Conservation (phyloP, 768 basidiomycete genomes). For the Lyophyllum atratum region DNA sequence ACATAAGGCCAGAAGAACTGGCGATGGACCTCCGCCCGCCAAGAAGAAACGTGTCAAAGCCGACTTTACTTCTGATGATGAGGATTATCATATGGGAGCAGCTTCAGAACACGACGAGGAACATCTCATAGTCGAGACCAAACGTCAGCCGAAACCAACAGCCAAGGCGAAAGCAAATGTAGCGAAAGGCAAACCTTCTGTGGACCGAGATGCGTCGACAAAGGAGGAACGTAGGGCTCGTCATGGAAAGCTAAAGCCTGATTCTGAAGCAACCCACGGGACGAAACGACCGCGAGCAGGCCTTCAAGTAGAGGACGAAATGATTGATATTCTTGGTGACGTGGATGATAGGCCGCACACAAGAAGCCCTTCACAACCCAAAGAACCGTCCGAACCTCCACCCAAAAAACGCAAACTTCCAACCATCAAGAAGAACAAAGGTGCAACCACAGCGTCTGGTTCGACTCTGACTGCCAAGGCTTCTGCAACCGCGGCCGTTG, state of each 20-base stretch:
- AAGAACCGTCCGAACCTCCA: conserved; percentile 33
- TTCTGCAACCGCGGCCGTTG: conserved; percentile 24
- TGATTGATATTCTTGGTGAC: conserved; percentile 36
- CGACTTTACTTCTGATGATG: conserved; percentile 28
- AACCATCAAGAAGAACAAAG: conserved; percentile 68
- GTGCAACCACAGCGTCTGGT: conserved; percentile 25
- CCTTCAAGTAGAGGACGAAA: conserved; percentile 31
- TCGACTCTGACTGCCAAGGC: conserved; percentile 26
- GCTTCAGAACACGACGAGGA: conserved; percentile 16
- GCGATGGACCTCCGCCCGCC: conserved; percentile 9
- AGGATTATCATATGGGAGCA: conserved; percentile 13
- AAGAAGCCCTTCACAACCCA: conserved; percentile 28
- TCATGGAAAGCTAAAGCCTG: conserved; percentile 47
- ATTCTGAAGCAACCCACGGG: conserved; percentile 22
- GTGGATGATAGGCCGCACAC: conserved; percentile 18
- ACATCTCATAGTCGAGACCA: not conserved
- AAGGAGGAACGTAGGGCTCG: conserved; percentile 32
- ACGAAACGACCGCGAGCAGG: conserved; percentile 33
- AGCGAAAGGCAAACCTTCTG: conserved; percentile 11
- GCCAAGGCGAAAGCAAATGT: conserved; percentile 28
- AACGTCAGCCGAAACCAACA: conserved; percentile 18
- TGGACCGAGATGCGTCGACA: not conserved
- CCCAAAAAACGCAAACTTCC: conserved; percentile 54
- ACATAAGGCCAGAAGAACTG: conserved; percentile 5
- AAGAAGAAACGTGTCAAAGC: conserved; percentile 21